Base-by-base conservation (phyloP, 1,284 basidiomycete genomes). In the Abortiporus biennis region DNA sequence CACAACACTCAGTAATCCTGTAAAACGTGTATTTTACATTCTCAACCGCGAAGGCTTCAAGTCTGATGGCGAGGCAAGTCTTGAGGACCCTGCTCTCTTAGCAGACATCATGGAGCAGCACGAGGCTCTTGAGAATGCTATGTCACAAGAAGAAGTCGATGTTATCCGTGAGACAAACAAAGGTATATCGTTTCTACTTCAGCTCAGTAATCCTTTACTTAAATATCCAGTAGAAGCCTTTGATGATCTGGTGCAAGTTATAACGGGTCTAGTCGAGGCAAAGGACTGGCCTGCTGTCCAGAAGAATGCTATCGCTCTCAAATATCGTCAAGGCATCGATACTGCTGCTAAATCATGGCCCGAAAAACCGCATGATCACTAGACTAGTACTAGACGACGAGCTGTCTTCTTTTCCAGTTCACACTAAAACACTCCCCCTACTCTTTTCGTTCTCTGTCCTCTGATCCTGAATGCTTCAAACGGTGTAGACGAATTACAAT, bases 71-170 rank as follows among this genome's bases (percentile, higher is more conserved):
- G 92, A 96, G 51, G 15, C 24, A 16, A 75, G 80, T 40, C 59
- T 87, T 21, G 78, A 85, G 5, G 87, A 95, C 57, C 65, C 77
- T 24, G 74, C 69, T 36, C 75, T 96, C 37, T 72, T 96, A 46
- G 72, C 74, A 59, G 78, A 88, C 52, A 77, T 95, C 34, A 82
- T 96, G 75, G 84, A 91, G 52, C 74, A 72, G n/a, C 66, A 89
- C 35, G 92, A 95, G 63, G 71, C 72, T 32, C 72, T 97, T 20
- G 90, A 92, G 47, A 76, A 78, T 25, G 80, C 88, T 1, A 47
- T 58, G 11, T 61, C 61, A 1, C 66, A 68, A 11, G 68, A 77
- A 21, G 65, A 71, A 17, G 72, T 91, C 2, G 67, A 72, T 13
- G 47, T 48, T 4, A 65, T 94, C 22, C 61, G 71, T 21, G 62